Conservation (phyloP, 345 rosid species). For the Bruguiera sexangula region DNA sequence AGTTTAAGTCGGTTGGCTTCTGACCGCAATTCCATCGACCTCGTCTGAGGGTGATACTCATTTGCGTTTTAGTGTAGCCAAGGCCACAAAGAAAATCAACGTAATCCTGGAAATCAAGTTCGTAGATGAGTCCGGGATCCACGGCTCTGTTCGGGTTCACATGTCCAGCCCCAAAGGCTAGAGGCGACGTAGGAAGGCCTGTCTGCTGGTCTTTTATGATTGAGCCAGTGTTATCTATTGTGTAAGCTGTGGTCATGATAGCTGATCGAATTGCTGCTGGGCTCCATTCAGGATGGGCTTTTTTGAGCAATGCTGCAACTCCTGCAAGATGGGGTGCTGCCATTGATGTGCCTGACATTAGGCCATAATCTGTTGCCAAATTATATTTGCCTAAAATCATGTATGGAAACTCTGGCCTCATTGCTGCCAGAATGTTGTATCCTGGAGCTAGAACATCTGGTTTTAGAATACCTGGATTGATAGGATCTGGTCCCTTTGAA, state of each 20-base stretch:
- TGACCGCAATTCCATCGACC: slow-evolving; percentile 37
- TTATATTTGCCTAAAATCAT: slow-evolving; percentile 23
- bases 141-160: background rate
- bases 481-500: slow-evolving; percentile 56
- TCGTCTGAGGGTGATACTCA: slow-evolving; percentile 32
- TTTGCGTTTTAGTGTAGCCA: slow-evolving; percentile 33
- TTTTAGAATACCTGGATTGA: slow-evolving; percentile 36
- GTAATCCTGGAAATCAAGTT: slow-evolving; percentile 34
- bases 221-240: slow-evolving; percentile 22
- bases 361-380: slow-evolving; percentile 34
- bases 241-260: slow-evolving; percentile 29
- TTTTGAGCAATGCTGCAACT: slow-evolving; percentile 17
- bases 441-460: slow-evolving; percentile 50
- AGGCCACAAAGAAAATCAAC: slow-evolving; percentile 37
- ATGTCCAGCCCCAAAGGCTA: slow-evolving; percentile 39
- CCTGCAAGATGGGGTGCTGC: slow-evolving; percentile 21
- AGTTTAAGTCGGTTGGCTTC: slow-evolving; percentile 24
- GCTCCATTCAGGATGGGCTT: slow-evolving; percentile 21
- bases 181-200: slow-evolving; percentile 31
- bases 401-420: slow-evolving; percentile 19
- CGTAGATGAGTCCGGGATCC: slow-evolving; percentile 46
- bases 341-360: slow-evolving; percentile 34
- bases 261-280: slow-evolving; percentile 24
- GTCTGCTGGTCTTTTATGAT: slow-evolving; percentile 20
- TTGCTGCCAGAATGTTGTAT: slow-evolving; percentile 39